Conservation (phyloP, 345 rosid genomes). For the Camelina sativa region DNA sequence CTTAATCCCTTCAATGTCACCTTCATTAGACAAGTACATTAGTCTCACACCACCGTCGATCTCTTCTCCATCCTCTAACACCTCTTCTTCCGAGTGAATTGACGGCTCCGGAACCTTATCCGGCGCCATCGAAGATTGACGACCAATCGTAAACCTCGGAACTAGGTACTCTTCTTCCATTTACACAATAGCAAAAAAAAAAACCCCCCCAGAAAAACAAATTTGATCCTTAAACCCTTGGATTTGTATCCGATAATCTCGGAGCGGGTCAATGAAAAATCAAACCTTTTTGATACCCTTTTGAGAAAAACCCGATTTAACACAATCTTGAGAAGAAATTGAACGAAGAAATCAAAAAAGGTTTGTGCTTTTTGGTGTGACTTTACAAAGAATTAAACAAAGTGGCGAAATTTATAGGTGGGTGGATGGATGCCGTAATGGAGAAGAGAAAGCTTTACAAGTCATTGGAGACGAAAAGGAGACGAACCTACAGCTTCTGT, state of each 20-base stretch:
- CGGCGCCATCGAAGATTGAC: constrained; percentile 79
- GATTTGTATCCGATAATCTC: constrained; percentile 1
- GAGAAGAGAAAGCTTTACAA: constrained; percentile 34
- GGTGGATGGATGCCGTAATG: constrained; percentile 24
- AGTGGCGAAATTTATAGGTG: constrained; percentile 35
- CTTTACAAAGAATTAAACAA: not conserved
- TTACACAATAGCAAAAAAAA: not conserved
- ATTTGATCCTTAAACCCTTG: constrained; percentile 18
- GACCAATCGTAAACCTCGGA: constrained; percentile 61
- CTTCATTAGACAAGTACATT: constrained; percentile 75
- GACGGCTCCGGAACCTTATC: constrained; percentile 50
- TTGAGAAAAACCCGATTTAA: constrained; percentile 12
- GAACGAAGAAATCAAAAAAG: not conserved
- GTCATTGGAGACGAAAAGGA: constrained; percentile 23
- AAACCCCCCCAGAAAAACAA: not conserved
- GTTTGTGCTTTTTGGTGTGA: not conserved
- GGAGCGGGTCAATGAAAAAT: constrained; percentile 30
- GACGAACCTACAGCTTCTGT: constrained; percentile 21
- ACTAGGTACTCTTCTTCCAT: constrained; percentile 62
- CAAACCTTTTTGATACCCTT: constrained; percentile 12
- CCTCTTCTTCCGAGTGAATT: constrained; percentile 47
- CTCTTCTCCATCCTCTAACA: constrained; percentile 50
- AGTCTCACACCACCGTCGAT: constrained; percentile 63
- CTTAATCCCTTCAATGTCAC: constrained; percentile 72
- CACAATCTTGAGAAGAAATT: constrained; percentile 18